Percentiles rank a stretch among this genome's conserved stretches.
phyloP scores from a whole-genome alignment of 148 eudicot species.

The Heliosperma pusillum region DNA sequence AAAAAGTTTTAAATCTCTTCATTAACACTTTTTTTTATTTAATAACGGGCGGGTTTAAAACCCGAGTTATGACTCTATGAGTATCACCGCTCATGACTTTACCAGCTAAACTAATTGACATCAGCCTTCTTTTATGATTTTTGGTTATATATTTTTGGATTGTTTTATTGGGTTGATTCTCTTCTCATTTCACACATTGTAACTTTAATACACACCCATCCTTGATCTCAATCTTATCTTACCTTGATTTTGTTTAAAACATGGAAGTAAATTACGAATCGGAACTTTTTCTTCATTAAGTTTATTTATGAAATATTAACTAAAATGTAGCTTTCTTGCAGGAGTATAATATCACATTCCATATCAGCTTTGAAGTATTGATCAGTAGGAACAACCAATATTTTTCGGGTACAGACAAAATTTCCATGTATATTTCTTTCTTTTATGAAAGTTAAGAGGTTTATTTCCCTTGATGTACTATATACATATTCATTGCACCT shows the following conservation, averaged over 20 bases:
- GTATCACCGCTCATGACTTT: background rate
- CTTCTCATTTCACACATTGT: slow-evolving; percentile 9
- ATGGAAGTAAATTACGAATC: slow-evolving; percentile 10
- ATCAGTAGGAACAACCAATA: background rate
- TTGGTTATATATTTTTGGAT: slow-evolving; percentile 18
- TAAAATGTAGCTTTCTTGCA: background rate
- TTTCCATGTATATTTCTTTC: background rate
- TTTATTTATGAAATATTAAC: background rate
- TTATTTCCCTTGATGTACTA: background rate
- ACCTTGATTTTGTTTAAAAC: background rate
- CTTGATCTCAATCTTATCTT: slow-evolving; percentile 15
- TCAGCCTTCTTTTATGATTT: background rate
- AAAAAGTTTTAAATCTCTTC: background rate
- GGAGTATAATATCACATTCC: slow-evolving; percentile 13
- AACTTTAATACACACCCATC: background rate
- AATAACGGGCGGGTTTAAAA: background rate
- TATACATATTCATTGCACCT: background rate
- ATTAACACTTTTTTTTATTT: too few species aligned
- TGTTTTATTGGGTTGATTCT: slow-evolving; percentile 11
- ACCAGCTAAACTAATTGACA: background rate
- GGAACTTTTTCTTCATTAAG: slow-evolving; percentile 1
- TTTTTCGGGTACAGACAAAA: background rate
- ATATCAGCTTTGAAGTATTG: background rate
- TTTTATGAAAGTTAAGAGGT: background rate
- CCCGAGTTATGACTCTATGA: too few species aligned